phyloP scores from a whole-genome alignment of 768 basidiomycete genomes.

The Pulveroboletus sp. region DNA sequence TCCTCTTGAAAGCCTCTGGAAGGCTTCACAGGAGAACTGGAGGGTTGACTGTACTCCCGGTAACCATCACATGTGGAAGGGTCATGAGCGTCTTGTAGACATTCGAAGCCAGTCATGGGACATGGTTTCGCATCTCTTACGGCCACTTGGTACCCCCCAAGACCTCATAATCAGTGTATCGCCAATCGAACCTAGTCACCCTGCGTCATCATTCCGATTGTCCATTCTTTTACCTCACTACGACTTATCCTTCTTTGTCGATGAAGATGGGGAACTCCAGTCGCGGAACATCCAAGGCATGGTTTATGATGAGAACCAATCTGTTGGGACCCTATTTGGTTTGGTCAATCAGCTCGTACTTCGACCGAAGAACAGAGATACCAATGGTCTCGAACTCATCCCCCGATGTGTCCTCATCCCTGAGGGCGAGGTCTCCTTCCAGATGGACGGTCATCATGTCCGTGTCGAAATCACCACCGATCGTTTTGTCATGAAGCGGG shows the following conservation, averaged over 20 bases:
- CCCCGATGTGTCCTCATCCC: slow-evolving; percentile 37
- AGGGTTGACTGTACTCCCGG: slow-evolving; percentile 10
- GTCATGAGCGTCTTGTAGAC: slow-evolving; percentile 20
- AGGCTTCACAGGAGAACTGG: slow-evolving; percentile 27
- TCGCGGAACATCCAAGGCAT: slow-evolving; percentile 40
- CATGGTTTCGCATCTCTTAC: slow-evolving; percentile 24
- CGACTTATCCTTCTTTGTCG: slow-evolving; percentile 39
- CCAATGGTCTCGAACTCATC: background rate
- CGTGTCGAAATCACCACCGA: slow-evolving; percentile 5
- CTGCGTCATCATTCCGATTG: slow-evolving; percentile 9
- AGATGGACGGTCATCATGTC: slow-evolving; percentile 9
- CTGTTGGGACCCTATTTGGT: slow-evolving; percentile 43
- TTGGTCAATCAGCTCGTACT: slow-evolving; percentile 40
- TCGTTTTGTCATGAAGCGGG: background rate
- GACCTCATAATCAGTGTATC: slow-evolving; percentile 22
- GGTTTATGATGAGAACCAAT: slow-evolving; percentile 40
- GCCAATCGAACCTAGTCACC: background rate
- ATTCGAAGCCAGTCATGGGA: slow-evolving; percentile 25
- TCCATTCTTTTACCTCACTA: slow-evolving; percentile 38
- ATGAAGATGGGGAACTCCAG: slow-evolving; percentile 32
- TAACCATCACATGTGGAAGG: slow-evolving; percentile 5
- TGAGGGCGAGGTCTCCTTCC: slow-evolving; percentile 34
- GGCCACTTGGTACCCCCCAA: slow-evolving; percentile 17
- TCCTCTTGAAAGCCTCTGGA: slow-evolving; percentile 23
- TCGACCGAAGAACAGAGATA: slow-evolving; percentile 19